Conservation (phyloP, 768 basidiomycete genomes). For the Tulasnella sp. region DNA sequence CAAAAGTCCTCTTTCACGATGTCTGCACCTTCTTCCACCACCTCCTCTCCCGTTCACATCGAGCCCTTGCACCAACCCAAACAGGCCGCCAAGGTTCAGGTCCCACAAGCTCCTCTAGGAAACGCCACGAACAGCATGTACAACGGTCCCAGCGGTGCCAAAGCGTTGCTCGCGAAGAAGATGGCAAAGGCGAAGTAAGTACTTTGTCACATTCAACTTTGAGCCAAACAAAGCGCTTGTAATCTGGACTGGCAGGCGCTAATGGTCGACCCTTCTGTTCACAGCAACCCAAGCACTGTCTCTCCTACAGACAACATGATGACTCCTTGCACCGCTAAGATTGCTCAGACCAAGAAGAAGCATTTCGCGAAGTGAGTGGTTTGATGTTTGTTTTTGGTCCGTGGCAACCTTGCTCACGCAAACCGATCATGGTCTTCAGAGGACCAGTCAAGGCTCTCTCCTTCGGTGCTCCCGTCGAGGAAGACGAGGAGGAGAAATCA, state of each 20-base stretch:
- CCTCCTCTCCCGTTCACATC: slow-evolving; percentile 33
- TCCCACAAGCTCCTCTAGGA: slow-evolving; percentile 74
- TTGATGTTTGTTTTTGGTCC: not conserved
- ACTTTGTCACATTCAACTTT: not conserved
- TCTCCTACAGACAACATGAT: slow-evolving; percentile 95
- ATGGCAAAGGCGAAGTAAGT: slow-evolving; percentile 83
- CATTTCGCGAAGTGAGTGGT: slow-evolving; percentile 75
- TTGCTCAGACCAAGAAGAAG: slow-evolving; percentile 85
- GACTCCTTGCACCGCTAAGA: slow-evolving; percentile 88
- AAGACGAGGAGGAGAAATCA: slow-evolving; percentile 10
- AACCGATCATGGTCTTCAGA: not conserved
- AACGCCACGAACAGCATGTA: slow-evolving; percentile 48
- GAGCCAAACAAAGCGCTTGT: slow-evolving; percentile 12
- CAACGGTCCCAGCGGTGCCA: slow-evolving; percentile 49
- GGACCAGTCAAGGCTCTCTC: slow-evolving; percentile 18
- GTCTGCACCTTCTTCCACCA: slow-evolving; percentile 10
- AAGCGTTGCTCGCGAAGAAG: slow-evolving; percentile 87
- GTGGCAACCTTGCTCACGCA: not conserved
- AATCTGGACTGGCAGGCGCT: slow-evolving; percentile 16
- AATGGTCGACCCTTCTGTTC: slow-evolving; percentile 5
- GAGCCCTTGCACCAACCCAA: slow-evolving; percentile 81
- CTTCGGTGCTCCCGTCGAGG: slow-evolving; percentile 13
- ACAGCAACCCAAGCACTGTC: slow-evolving; percentile 76
- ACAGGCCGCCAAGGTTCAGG: slow-evolving; percentile 66
- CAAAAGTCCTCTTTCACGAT: not conserved